Evolutionary conservation across 495 filamentous ascomycete species (phyloP), one percentile per base, ranked within the genome.

Genomic region (Xylaria intraflava): DNA sequence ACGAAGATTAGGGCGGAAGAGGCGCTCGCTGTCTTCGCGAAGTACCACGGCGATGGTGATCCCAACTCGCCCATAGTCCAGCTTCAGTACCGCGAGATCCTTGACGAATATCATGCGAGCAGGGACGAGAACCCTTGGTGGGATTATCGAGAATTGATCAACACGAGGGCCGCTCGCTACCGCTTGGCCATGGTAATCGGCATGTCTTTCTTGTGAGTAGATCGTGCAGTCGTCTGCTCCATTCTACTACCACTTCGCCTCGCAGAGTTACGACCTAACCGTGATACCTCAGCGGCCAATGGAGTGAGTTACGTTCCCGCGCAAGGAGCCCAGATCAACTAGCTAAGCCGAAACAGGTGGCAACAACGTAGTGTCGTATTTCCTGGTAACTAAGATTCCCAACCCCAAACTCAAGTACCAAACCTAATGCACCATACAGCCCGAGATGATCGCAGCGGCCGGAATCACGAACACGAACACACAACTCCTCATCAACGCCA

Each of bases 91-190:
- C 71, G 69, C 27, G 83, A 86, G 58, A 81, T 83, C 65, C 53
- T 73, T 19, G 77, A 80, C 53, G 74, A 80, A 26, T 78, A 83
- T 49, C 72, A 70, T 17, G 67, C 69, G 10, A 74, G 71, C 4
- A 76, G 76, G 3, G 73, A 78, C 6, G 83, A 84, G 55, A 85
- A 87, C 64, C 76, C 73, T 31, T 86, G 78, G 78, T 87, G 81
- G 78, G 83, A 87, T 58, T 87, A 79, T 63, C 65, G 81, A 3
- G 80, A 80, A 58, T 67, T 88, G 20, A 81, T 80, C 71, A 78
- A 81, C 55, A 76, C 65, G 11, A 70, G 71, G 38, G 72, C 72
- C 23, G 67, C 67, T 31, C 67, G 72, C 17, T 81, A 80, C 48
- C 71, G 82, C 6, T 69, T 80, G 31, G 64, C 67, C 33, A 75